Evolutionary conservation across 306 rosid species (phyloP), one percentile per base, ranked within the genome.

Genomic region (Luffa aegyptiaca): DNA sequence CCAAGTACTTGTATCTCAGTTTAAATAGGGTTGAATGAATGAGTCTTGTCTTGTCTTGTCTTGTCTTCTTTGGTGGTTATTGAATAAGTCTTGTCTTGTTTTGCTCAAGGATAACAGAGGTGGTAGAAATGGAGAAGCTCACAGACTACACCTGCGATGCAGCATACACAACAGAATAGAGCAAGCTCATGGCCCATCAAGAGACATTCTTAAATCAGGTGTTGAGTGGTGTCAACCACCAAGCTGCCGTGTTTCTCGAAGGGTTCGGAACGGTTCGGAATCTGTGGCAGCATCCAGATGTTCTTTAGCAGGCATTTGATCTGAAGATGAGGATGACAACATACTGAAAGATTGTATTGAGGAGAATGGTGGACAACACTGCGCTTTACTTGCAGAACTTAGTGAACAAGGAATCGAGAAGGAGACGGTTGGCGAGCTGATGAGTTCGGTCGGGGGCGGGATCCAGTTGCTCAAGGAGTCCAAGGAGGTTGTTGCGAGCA

Each of bases 321-420:
- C 51, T 79, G 77, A 79, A 79, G 46, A 79, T 79, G 82, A 79
- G 82, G 61, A 79, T 79, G 76, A 53, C 61, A 0, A 77, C 82
- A 1, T 79, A 79, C 35, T 79, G 82, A 77, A 79, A 79, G 77
- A 79, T 79, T 35, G 76, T 66, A 1, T 53, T 79, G 65, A 79
- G 76, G 42, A 79, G 82, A 79, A 66, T 68, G 82, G 82, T 79
- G 11, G 82, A 79, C 41, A 65, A 77, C 66, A 51, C 82, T 6
- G 82, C 76, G 39, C 41, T 79, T n/a, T 55, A 79, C 44, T 26
- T 79, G 82, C 66, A 79, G 45, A 79, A 41, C n/a, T 63, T 79
- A 56, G 82, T 79, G 65, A 79, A 79, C 77, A 79, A 68, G 14
- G 82, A 56, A 79, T 79, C 6, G 82, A 79, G 44, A 52, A 45